Conservation (phyloP, 2,329 filamentous ascomycete species). For the Fusarium miscanthi region DNA sequence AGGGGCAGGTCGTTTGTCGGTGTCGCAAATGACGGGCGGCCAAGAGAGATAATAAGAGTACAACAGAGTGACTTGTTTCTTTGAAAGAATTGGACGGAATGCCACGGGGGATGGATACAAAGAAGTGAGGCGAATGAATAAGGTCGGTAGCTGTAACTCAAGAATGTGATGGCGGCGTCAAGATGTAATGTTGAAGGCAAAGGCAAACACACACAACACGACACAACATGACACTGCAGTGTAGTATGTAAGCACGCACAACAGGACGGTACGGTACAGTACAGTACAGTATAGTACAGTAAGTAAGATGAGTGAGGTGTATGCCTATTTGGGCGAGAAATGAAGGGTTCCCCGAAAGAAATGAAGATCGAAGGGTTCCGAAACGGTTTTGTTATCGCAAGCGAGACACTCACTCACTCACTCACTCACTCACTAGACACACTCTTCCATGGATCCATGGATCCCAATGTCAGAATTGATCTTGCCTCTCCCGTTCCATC, state of each 20-base stretch:
- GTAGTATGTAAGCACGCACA: neutral
- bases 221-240: neutral
- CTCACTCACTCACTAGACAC: neutral
- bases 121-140: neutral
- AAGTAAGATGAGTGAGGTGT: constrained; percentile 3
- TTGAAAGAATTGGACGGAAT: constrained; percentile 9
- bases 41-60: constrained; percentile 21
- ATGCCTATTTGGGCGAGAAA: constrained; percentile 9
- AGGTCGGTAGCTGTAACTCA: constrained; percentile 20
- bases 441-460: neutral
- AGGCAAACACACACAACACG: neutral
- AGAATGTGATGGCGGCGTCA: constrained; percentile 19
- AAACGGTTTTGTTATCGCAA: constrained; percentile 38
- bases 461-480: constrained; percentile 21
- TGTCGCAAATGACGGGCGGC: constrained; percentile 9
- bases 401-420: constrained; percentile 16
- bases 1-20: constrained; percentile 9
- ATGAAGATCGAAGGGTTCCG: constrained; percentile 27
- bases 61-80: neutral
- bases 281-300: neutral
- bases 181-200: neutral
- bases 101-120: neutral
- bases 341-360: constrained; percentile 18
- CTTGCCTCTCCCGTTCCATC: constrained; percentile 25
- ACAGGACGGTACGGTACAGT: too few species aligned